Conservation (phyloP, 2,329 filamentous ascomycete genomes). For the Metarhizium anisopliae region DNA sequence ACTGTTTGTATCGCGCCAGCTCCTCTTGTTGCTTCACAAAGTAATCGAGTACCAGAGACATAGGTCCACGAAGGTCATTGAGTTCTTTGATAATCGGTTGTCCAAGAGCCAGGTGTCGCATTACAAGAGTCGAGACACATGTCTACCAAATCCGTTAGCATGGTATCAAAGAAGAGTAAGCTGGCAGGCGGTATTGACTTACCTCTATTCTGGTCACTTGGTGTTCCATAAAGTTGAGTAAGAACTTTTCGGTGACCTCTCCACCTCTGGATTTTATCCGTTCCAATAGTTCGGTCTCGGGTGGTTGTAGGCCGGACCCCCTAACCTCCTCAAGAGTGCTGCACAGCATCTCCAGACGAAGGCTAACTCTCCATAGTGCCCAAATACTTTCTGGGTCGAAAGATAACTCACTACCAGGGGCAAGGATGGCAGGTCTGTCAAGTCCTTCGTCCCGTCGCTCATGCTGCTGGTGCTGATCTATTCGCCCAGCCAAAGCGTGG, state of each 20-base stretch:
- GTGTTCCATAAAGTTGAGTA: constrained; percentile 86
- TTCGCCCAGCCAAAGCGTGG: constrained; percentile 73
- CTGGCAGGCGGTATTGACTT: constrained; percentile 24
- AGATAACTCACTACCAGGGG: constrained; percentile 54
- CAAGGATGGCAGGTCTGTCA: constrained; percentile 52
- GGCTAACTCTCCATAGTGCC: constrained; percentile 79
- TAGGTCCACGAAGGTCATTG: constrained; percentile 67
- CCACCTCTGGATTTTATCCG: constrained; percentile 57
- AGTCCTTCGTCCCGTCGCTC: constrained; percentile 34
- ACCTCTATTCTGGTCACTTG: constrained; percentile 96
- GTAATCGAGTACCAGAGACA: constrained; percentile 58
- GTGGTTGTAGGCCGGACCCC: constrained; percentile 57
- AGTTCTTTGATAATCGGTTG: constrained; percentile 53
- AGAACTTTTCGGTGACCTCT: constrained; percentile 79
- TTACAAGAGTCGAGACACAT: constrained; percentile 67
- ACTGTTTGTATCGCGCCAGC: constrained; percentile 50
- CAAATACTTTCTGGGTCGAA: constrained; percentile 82
- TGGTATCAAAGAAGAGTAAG: not conserved
- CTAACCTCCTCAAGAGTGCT: constrained; percentile 70
- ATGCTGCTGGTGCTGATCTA: constrained; percentile 55
- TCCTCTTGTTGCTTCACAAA: constrained; percentile 55
- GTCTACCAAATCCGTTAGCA: constrained; percentile 42
- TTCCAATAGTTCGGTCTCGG: constrained; percentile 77
- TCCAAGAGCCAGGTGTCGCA: constrained; percentile 72
- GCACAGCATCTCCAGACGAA: constrained; percentile 89